Evolutionary conservation across 108 stramenopile species (phyloP).

Genomic region (Craspedostauros australis): DNA sequence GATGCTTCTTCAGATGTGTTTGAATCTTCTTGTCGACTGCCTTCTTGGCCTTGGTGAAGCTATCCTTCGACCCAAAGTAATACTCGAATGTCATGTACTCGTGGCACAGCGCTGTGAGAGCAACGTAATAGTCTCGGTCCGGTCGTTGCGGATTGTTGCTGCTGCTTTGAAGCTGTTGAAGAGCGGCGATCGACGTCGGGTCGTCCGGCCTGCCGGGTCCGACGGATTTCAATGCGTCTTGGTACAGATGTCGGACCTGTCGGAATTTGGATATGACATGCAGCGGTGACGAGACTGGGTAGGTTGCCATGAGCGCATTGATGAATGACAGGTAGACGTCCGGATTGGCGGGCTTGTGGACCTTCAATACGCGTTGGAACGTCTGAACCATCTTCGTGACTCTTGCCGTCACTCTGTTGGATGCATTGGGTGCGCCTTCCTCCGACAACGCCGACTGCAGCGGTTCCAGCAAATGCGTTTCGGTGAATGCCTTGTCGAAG

Average conservation of each 20-base stretch:
- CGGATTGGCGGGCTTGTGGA: slow-evolving; percentile 71
- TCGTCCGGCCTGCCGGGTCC: no score
- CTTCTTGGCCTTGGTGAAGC: slow-evolving; percentile 35
- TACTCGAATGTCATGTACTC: slow-evolving; percentile 71
- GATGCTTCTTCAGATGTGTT: no score
- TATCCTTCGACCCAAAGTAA: slow-evolving; percentile 59
- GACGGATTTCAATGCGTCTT: slow-evolving; percentile 49
- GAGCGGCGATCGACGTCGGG: no score
- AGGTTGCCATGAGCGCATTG: slow-evolving; percentile 12
- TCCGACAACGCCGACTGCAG: slow-evolving; percentile 19
- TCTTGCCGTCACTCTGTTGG: no score
- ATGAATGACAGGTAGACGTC: slow-evolving; percentile 54
- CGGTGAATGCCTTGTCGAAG: slow-evolving; percentile 48
- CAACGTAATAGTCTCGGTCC: slow-evolving; percentile 41
- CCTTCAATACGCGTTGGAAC: slow-evolving; percentile 50
- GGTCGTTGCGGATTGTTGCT: not conserved
- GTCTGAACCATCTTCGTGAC: slow-evolving; percentile 23
- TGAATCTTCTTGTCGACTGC: slow-evolving; percentile 49
- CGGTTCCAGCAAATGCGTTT: slow-evolving; percentile 48
- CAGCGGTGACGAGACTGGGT: slow-evolving; percentile 11
- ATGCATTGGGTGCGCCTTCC: no score
- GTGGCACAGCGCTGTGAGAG: slow-evolving; percentile 53
- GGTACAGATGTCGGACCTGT: slow-evolving; percentile 51
- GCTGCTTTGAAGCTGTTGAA: slow-evolving; percentile 23
- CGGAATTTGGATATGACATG: slow-evolving; percentile 39